Conservation (phyloP, 148 eudicot genomes). For the Hydrangea macrophylla region DNA sequence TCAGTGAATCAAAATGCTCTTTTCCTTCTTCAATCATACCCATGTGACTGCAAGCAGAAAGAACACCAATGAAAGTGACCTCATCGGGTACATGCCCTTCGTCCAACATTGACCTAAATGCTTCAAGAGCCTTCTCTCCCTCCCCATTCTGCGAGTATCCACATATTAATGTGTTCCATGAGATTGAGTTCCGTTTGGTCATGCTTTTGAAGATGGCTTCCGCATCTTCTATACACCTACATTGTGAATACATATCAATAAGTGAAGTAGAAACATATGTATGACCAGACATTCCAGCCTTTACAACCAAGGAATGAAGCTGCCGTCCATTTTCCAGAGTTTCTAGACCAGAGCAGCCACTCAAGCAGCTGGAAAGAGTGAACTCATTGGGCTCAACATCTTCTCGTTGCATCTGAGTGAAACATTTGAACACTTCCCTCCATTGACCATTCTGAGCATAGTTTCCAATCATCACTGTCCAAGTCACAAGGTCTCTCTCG, state of each 20-base stretch:
- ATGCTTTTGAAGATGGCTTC: slow-evolving; percentile 19
- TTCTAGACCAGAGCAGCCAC: slow-evolving; percentile 23
- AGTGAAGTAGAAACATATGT: slow-evolving; percentile 25
- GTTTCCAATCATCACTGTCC: slow-evolving; percentile 29
- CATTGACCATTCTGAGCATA: slow-evolving; percentile 27
- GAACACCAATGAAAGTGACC: slow-evolving; percentile 30
- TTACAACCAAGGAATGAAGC: slow-evolving; percentile 25
- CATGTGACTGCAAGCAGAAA: slow-evolving; percentile 34
- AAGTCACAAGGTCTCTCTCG: slow-evolving; percentile 30
- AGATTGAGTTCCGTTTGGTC: slow-evolving; percentile 13
- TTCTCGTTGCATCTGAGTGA: slow-evolving; percentile 30
- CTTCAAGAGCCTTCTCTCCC: slow-evolving; percentile 25
- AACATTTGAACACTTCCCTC: slow-evolving; percentile 19
- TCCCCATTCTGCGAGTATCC: slow-evolving; percentile 27
- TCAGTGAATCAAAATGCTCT: slow-evolving; percentile 23
- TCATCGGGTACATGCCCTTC: slow-evolving; percentile 22
- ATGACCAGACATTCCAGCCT: slow-evolving; percentile 22
- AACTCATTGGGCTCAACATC: slow-evolving; percentile 26
- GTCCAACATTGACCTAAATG: slow-evolving; percentile 23
- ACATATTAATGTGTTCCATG: slow-evolving; percentile 33
- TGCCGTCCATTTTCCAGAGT: slow-evolving; percentile 26
- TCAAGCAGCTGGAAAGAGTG: slow-evolving; percentile 29
- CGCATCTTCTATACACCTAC: slow-evolving; percentile 31
- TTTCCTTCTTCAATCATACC: slow-evolving; percentile 27
- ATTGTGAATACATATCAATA: slow-evolving; percentile 33